A percentile compares a stretch with the other conserved stretches of the same genome.
These are phyloP conservation scores for Vanderwaltozyma tropicalis DNA, from an alignment of 805 yeast genomes.

Conservation along the genomic window DNA sequence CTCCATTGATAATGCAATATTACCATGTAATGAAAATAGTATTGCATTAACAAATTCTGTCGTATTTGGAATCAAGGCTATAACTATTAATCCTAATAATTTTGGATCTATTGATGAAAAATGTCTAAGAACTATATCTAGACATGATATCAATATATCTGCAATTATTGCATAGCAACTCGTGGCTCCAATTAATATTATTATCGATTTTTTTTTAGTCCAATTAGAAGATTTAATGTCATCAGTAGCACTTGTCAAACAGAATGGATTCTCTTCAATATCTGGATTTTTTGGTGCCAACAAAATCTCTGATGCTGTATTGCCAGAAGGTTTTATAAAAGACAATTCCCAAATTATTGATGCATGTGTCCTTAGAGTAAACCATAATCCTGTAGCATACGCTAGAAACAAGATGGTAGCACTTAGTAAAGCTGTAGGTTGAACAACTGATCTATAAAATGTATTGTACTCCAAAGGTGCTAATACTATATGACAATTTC, in stretches of 20 bases:
- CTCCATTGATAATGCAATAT: conserved; percentile 93
- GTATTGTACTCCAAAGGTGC: conserved; percentile 56
- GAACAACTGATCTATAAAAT: conserved; percentile 55
- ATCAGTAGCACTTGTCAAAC: background rate
- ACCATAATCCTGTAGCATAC: conserved; percentile 79
- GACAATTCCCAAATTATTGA: conserved; percentile 83
- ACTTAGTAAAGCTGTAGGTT: conserved; percentile 74
- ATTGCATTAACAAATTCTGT: conserved; percentile 95
- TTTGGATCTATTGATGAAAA: conserved; percentile 76
- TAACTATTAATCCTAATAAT: conserved; percentile 83
- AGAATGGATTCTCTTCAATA: conserved; percentile 1
- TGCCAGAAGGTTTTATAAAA: conserved; percentile 25
- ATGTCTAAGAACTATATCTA: conserved; percentile 73
- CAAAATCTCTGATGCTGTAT: background rate
- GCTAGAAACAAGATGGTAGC: conserved; percentile 73
- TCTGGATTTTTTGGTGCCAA: conserved; percentile 58
- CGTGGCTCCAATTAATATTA: conserved; percentile 76
- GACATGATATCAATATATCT: conserved; percentile 85
- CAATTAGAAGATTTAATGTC: conserved; percentile 57
- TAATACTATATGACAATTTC: conserved; percentile 51
- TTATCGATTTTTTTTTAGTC: conserved; percentile 75
- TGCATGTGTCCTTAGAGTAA: conserved; percentile 92
- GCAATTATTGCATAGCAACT: conserved; percentile 84
- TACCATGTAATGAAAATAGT: conserved; percentile 91
- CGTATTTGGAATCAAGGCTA: conserved; percentile 92